Base-by-base conservation (phyloP, 176 grass and related monocot species). In the Eleusine coracana region DNA sequence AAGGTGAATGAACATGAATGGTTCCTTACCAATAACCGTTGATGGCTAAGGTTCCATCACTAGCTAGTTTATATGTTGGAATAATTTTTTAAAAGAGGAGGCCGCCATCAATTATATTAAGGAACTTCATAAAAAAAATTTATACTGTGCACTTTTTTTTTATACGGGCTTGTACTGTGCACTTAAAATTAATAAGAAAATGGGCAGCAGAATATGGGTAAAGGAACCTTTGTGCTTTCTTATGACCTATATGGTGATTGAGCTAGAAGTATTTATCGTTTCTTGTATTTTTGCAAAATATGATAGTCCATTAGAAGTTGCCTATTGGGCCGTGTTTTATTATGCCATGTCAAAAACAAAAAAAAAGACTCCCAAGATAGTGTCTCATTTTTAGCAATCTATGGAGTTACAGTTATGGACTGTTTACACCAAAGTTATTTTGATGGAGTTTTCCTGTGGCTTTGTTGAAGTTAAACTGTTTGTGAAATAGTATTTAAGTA, bases 1-100 rank as follows among this genome's bases (percentile, higher is more conserved):
- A 97, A 98, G 86, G 95, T 90, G 95, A 93, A 80, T 89, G 76
- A 56, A 75, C 55, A 65, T 72, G 85, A 74, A 82, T 83, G 64
- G 31, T 75, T 56, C 83, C 29, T 31, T 64, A 85, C 4, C 76
- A 84, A 79, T 51, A 86, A 81, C 73, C 14, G 49, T 92, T 87
- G 55, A 74, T 90, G 77, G 68, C 71, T 87, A 86, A 42, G 37
- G 37, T 77, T 52, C 55, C 44, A 74, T 89, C 71, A 8, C 52
- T 79, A 79, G 56, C 52, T 79, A 79, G 56, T 79, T 71, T 55
- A 59, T 54, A 12, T 16, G 5, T 87, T 21, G 50, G 29, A 74
- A 84, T 58, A 39, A 80, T 83, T 84, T 71, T 5, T 1, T 3
- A 23, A 67, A 82, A 78, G 39, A 78, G 51, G 25, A 82, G 14